Percentiles rank a stretch among this genome's conserved stretches.
Evolutionary conservation across 2,329 filamentous ascomycete species (phyloP).

Genomic region (Pyricularia sp.): DNA sequence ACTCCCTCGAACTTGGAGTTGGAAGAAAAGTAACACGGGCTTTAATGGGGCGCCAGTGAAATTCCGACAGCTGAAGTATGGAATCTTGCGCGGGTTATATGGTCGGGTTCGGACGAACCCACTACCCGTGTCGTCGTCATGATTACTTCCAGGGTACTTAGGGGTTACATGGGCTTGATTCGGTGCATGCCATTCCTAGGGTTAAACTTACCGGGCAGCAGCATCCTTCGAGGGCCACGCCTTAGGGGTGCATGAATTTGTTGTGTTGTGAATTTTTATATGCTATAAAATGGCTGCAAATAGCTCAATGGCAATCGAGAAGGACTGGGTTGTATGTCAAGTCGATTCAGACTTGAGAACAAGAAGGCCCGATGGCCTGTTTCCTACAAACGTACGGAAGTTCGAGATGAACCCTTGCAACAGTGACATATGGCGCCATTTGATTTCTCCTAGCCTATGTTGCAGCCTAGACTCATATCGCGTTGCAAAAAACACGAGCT

Average conservation of each 20-base stretch:
- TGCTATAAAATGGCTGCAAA: no score
- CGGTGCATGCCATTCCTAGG: no score
- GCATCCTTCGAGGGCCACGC: background rate
- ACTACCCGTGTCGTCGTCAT: background rate
- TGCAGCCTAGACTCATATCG: no score
- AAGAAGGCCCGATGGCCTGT: no score
- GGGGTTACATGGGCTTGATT: background rate
- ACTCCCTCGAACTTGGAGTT: background rate
- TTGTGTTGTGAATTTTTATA: background rate
- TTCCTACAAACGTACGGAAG: no score
- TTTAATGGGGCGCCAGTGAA: background rate
- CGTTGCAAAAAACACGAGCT: no score
- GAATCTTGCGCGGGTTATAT: background rate
- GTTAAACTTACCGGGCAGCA: background rate
- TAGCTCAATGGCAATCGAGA: no score
- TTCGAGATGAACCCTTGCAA: no score
- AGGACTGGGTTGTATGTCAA: no score
- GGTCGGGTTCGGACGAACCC: background rate
- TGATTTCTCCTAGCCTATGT: no score
- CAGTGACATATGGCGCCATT: no score
- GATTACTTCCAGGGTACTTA: background rate
- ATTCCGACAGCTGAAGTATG: background rate
- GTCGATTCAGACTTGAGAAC: no score
- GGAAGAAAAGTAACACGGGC: background rate
- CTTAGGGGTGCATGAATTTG: background rate